These are phyloP conservation scores for Trichoderma citrinoviride DNA, from an alignment of 2,329 filamentous ascomycete species.

Conservation along the genomic window DNA sequence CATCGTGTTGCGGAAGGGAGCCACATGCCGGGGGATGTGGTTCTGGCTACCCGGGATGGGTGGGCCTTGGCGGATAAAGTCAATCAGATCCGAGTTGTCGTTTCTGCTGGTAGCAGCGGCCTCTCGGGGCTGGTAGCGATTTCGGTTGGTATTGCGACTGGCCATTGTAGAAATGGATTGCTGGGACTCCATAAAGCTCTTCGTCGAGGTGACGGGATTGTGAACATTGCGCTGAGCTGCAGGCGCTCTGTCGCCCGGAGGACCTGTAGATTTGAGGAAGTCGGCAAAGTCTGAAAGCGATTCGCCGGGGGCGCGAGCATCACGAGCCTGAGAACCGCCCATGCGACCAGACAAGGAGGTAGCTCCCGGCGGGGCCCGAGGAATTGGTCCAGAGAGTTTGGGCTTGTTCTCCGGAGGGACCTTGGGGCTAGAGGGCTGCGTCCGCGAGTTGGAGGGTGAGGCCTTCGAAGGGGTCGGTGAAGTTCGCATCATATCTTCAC, in stretches of 20 bases:
- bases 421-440: not conserved
- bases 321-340: conserved; percentile 53
- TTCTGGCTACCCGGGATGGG: conserved; percentile 62
- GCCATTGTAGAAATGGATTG: conserved; percentile 38
- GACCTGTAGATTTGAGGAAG: conserved; percentile 83
- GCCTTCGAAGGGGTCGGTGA: conserved; percentile 37
- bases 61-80: conserved; percentile 89
- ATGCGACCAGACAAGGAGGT: conserved; percentile 26
- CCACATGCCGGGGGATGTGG: conserved; percentile 77
- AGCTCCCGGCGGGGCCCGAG: conserved; percentile 27
- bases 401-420: conserved; percentile 21
- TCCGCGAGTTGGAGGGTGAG: conserved; percentile 27
- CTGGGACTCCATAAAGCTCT: conserved; percentile 40
- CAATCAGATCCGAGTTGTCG: conserved; percentile 83
- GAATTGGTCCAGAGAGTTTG: conserved; percentile 25
- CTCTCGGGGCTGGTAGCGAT: conserved; percentile 67
- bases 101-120: conserved; percentile 60
- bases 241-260: conserved; percentile 48
- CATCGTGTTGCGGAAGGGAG: conserved; percentile 80
- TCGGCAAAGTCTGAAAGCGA: conserved; percentile 81
- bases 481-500: conserved; percentile 44
- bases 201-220: conserved; percentile 33
- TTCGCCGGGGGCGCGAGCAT: conserved; percentile 68
- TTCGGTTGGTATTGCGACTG: conserved; percentile 41
- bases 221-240: conserved; percentile 38